Conservation (phyloP, 306 rosid species). For the Corylus heterophylla region DNA sequence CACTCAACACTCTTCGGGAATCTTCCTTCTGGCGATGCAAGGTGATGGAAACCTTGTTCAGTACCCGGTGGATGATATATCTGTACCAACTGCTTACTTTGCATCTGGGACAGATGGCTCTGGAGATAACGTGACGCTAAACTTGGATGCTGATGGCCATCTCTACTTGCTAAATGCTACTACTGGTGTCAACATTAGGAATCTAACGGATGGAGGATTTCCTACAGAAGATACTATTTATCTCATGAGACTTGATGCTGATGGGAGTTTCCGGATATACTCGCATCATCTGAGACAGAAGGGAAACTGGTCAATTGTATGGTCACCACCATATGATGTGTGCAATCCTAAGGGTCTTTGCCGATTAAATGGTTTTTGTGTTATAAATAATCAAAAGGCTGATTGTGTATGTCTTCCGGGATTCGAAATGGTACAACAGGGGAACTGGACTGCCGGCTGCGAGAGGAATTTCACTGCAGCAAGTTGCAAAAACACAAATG, state of each 20-base stretch:
- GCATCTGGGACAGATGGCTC: fast-evolving
- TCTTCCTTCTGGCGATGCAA: background rate
- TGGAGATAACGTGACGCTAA: background rate
- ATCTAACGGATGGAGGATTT: background rate
- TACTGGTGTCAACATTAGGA: background rate
- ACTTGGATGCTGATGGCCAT: background rate
- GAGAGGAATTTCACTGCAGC: background rate
- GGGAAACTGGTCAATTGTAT: background rate
- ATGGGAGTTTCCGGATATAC: too few species aligned
- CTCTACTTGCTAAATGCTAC: background rate
- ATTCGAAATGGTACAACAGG: background rate
- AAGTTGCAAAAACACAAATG: background rate
- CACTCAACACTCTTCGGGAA: background rate
- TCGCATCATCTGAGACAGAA: background rate
- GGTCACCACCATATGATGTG: background rate
- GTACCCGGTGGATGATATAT: background rate
- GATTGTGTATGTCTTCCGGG: background rate
- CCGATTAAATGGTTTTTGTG: background rate
- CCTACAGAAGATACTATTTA: background rate
- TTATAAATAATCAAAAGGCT: background rate
- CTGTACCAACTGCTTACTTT: background rate
- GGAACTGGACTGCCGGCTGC: background rate
- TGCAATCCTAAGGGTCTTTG: background rate
- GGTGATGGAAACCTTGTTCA: background rate
- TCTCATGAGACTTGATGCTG: background rate